Evolutionary conservation across 169 alveolate genomes (phyloP).

Genomic region (Plasmodium reichenowi): DNA sequence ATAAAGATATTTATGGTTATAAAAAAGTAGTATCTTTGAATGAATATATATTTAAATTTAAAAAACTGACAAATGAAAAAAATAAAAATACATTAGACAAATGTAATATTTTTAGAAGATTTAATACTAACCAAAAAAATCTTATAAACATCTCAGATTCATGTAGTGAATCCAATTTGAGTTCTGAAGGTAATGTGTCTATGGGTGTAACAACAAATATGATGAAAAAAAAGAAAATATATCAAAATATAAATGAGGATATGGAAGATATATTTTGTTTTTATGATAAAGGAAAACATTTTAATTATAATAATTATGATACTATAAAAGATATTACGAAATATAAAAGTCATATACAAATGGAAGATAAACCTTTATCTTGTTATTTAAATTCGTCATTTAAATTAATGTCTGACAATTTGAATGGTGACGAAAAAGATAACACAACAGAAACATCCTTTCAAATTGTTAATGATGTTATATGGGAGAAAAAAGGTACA

Average conservation of each 20-base stretch:
- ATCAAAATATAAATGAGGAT: not conserved
- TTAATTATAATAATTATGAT: not conserved
- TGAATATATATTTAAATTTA: conserved; percentile 40
- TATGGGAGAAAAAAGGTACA: no score
- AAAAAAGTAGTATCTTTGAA: conserved; percentile 30
- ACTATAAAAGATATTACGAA: not conserved
- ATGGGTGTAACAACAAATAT: conserved; percentile 16
- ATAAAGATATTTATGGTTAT: conserved; percentile 22
- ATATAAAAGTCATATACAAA: conserved; percentile 16
- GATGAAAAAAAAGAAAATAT: not conserved
- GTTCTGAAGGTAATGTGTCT: not conserved
- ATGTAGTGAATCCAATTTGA: conserved; percentile 8
- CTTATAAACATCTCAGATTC: not conserved
- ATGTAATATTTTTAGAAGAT: conserved; percentile 34
- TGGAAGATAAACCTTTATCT: conserved; percentile 19
- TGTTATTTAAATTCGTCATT: conserved; percentile 12
- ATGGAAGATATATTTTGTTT: not conserved
- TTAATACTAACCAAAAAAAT: conserved; percentile 27
- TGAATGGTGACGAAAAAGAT: not conserved
- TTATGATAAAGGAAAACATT: not conserved
- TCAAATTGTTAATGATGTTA: no score
- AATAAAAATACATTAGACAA: not conserved
- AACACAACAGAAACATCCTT: no score
- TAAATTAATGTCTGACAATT: not conserved
- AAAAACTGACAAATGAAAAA: conserved; percentile 3